These are phyloP conservation scores for Penicillium macrosclerotiorum DNA, from an alignment of 495 filamentous ascomycete species.

Conservation along the genomic window DNA sequence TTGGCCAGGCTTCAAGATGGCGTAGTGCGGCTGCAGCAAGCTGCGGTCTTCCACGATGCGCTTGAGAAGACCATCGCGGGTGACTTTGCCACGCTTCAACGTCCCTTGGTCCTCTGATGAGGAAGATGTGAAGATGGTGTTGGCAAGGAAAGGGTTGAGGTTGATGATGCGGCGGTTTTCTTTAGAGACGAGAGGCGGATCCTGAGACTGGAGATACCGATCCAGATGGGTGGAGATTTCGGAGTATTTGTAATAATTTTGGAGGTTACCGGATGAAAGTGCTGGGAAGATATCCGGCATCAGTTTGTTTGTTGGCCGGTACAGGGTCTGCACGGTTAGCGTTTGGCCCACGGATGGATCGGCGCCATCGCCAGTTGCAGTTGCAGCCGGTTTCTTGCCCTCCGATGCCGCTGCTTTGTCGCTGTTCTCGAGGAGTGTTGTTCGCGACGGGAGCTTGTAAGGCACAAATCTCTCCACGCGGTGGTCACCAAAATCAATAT, in stretches of 20 bases:
- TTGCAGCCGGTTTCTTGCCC: conserved; percentile 41
- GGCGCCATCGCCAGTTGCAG: conserved; percentile 25
- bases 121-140: conserved; percentile 54
- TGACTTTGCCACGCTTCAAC: conserved; percentile 56
- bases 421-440: conserved; percentile 31
- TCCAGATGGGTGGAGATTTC: conserved; percentile 42
- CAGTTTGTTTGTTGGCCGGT: conserved; percentile 56
- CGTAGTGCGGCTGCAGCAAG: conserved; percentile 50
- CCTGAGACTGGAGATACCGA: conserved; percentile 49
- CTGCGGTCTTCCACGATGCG: conserved; percentile 52
- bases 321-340: conserved; percentile 53
- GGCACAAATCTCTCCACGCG: conserved; percentile 57
- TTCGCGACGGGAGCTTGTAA: conserved; percentile 56
- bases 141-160: conserved; percentile 62
- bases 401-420: conserved; percentile 30
- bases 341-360: conserved; percentile 57
- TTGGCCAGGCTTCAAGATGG: conserved; percentile 54
- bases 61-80: conserved; percentile 62
- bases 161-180: conserved; percentile 65
- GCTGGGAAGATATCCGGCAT: conserved; percentile 52
- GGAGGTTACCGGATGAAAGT: conserved; percentile 39
- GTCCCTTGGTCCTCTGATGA: conserved; percentile 54
- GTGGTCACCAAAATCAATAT: conserved; percentile 63
- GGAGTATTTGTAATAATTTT: conserved; percentile 52
- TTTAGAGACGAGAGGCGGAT: conserved; percentile 51